Conservation (phyloP, 192 early-diverging fungal species). For the Geranomyces michiganensis region DNA sequence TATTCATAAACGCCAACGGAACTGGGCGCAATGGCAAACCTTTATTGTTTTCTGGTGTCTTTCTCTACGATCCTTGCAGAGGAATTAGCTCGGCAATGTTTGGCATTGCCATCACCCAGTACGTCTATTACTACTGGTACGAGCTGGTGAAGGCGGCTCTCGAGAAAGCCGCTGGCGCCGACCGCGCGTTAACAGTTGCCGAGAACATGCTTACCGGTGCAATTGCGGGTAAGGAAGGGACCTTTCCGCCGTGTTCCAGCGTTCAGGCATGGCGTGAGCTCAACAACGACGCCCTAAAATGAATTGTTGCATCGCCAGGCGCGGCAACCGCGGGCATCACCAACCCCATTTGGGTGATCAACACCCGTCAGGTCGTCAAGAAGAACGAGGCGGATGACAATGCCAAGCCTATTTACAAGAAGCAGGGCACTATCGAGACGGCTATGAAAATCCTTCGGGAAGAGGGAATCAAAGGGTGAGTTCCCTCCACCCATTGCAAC, state of each 20-base stretch:
- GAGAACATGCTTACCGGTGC: conserved; percentile 95
- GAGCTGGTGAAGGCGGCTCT: conserved; percentile 85
- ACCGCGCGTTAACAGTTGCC: conserved; percentile 71
- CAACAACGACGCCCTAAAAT: neutral
- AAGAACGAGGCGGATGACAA: conserved; percentile 63
- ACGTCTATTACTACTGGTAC: conserved; percentile 72
- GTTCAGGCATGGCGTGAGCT: too few relatives aligned
- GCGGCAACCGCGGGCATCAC: conserved; percentile 84
- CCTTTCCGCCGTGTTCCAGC: too few relatives aligned
- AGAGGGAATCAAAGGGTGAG: conserved; percentile 73
- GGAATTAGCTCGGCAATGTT: conserved; percentile 94
- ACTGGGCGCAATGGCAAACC: too few relatives aligned
- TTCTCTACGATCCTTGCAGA: conserved; percentile 48
- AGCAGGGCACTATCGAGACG: conserved; percentile 50
- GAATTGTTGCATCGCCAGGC: conserved; percentile 29
- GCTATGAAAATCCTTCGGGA: conserved; percentile 82
- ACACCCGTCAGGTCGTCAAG: conserved; percentile 88
- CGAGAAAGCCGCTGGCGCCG: conserved; percentile 62
- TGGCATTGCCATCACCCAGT: conserved; percentile 96
- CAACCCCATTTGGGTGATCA: conserved; percentile 99
- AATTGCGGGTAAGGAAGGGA: conserved; percentile 70
- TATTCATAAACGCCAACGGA: too few relatives aligned
- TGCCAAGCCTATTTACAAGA: conserved; percentile 43
- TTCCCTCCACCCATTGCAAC: too few relatives aligned
- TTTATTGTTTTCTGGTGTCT: too few relatives aligned